Base-by-base conservation (phyloP, 371 early-diverging fungal species). In the Mucor racemosus region DNA sequence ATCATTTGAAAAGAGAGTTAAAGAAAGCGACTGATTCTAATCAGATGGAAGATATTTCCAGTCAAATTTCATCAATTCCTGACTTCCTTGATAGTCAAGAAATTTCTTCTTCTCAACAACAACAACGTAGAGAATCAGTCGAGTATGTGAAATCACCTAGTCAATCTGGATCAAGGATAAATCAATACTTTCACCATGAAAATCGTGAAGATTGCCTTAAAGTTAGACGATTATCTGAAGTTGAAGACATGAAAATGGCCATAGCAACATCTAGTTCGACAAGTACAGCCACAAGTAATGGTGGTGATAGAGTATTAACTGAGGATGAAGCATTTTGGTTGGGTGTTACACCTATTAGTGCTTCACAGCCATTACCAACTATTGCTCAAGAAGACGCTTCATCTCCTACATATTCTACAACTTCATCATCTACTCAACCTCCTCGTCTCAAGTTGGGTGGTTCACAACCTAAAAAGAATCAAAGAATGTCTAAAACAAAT, bases 291-390 rank as follows among this genome's bases (percentile, higher is more conserved):
- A 26, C 26, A n/a, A 46, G 39, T 46, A n/a, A 5, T 15, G 33
- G 34, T 13, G 36, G 42, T 5, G 9, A 57, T 15, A 26, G 50
- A 7, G 33, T 21, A 17, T 17, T 69, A 3, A 54, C 69, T 17
- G 65, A 64, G 46, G 69, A 69, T 33, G 65, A 69, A 33, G 61
- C 65, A 7, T 69, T 69, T 21, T 69, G 69, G 69, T 33, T 69
- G 1, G 59, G 48, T 26, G 14, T 61, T 0, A 6, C 64, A 15
- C 33, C 63, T 34, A 60, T 34, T 14, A 41, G 41, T 54, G 42
- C 39, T 5, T 55, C 64, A 19, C 63, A 63, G 17, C 63, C 63
- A 21, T 26, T 40, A 1, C 39, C 63, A 3, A 50, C 17, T 11
- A 31, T 53, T 13, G 14, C 13, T 13, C 53, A 31, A 13, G 26